Base-by-base conservation (phyloP, 2,329 filamentous ascomycete genomes). In the Raffaelea ambrosiae region DNA sequence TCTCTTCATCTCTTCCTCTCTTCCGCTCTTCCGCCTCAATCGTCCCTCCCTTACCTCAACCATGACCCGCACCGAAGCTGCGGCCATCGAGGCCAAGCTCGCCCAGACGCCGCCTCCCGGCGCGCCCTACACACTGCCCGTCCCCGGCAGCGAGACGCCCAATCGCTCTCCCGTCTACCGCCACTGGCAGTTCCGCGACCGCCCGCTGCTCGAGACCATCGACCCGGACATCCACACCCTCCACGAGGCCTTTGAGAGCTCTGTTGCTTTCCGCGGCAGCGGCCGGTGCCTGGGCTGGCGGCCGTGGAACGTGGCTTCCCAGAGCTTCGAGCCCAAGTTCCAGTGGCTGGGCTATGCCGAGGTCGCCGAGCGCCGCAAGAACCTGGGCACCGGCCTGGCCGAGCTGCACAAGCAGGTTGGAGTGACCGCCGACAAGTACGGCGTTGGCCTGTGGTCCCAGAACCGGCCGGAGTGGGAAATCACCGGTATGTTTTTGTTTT, bases 401-500 rank as follows among this genome's bases (percentile, higher is more conserved):
- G 84, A 93, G 65, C 68, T 97, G 55, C 87, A 95, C 66, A 77
- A 84, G 61, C 74, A 80, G 58, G 71, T 80, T 52, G 86, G 87
- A 46, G 73, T 91, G 40, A 74, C 73, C 13, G 77, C 73, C 4
- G 68, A 74, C 43, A 83, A 84, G 60, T 84, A 86, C 61, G 86
- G 84, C 46, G 73, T 94, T 53, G 88, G 88, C 20, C 67, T 95
- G 44, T 95, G 88, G 88, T 87, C 86, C 59, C 85, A 88, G 65
- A 94, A 94, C 66, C 76, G 88, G 51, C 83, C 88, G 0, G 87
- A 95, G 66, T 95, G 88, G 88, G 87, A 94, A 71, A 81, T 95
- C 51, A 79, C 83, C 48, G 82, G 81, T 84, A 22, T 38, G 44
- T 29, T 41, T 48, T 23, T 29, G 33, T 19, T 8, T 21, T 18